Conservation (phyloP, 108 stramenopile species). For the Discostella pseudostelligera region DNA sequence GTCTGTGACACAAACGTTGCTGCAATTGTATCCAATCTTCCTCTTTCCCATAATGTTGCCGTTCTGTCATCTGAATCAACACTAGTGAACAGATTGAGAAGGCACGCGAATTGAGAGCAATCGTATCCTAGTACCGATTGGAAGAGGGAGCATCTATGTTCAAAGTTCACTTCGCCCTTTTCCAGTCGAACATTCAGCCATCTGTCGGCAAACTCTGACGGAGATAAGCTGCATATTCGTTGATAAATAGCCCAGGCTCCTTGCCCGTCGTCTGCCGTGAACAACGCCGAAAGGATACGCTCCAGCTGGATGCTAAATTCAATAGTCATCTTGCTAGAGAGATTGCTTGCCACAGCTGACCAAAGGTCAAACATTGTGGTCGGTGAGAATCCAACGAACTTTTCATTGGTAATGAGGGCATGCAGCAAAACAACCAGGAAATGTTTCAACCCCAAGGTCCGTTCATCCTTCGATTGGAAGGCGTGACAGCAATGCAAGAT, state of each 20-base stretch:
- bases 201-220: slow-evolving; percentile 9
- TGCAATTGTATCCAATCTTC: slow-evolving; percentile 21
- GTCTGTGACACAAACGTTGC: slow-evolving; percentile 26
- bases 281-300: slow-evolving; percentile 17
- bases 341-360: slow-evolving; percentile 18
- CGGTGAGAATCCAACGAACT: slow-evolving; percentile 6
- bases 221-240: slow-evolving; percentile 20
- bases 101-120: slow-evolving; percentile 26
- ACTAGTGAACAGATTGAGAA: slow-evolving; percentile 6
- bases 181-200: slow-evolving; percentile 23
- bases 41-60: slow-evolving; percentile 18
- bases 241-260: slow-evolving; percentile 33
- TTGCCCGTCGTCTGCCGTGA: slow-evolving; percentile 2
- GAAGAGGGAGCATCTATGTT: slow-evolving; percentile 12
- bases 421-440: slow-evolving; percentile 24
- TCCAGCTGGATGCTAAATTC: slow-evolving; percentile 22
- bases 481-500: slow-evolving; percentile 13
- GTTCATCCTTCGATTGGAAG: slow-evolving; percentile 4
- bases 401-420: slow-evolving; percentile 1
- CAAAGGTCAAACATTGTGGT: slow-evolving; percentile 32
- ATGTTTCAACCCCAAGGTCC: slow-evolving; percentile 9
- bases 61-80: slow-evolving; percentile 7
- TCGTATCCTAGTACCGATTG: slow-evolving; percentile 34
- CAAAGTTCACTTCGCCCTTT: slow-evolving; percentile 1
- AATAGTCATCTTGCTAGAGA: slow-evolving; percentile 6